Conservation (phyloP, 2,329 filamentous ascomycete genomes). For the Trichophyton schoenleinii region DNA sequence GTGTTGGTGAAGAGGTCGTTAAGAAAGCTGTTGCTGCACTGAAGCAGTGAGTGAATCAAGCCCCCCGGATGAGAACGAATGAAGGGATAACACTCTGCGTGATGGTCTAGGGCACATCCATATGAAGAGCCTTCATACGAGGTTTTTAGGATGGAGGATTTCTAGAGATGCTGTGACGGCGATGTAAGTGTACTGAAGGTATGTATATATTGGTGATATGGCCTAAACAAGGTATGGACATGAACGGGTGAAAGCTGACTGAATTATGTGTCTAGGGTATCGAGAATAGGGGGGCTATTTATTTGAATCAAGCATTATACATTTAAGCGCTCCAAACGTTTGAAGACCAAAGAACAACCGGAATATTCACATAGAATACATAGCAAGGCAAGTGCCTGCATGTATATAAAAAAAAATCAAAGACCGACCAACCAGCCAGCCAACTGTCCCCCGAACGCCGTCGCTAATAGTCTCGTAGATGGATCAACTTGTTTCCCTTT, state of each 20-base stretch:
- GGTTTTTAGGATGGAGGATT: slow-evolving; percentile 33
- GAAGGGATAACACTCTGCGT: background rate
- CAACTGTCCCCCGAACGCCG: background rate
- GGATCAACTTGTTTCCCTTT: background rate
- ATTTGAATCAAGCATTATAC: background rate
- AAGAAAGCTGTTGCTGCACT: slow-evolving; percentile 29
- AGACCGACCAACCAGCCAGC: background rate
- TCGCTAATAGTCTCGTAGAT: background rate
- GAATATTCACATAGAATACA: background rate
- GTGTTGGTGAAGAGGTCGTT: slow-evolving; percentile 29
- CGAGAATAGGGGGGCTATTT: background rate
- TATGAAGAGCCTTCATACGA: slow-evolving; percentile 36
- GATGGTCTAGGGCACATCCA: slow-evolving; percentile 27
- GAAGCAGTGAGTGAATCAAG: background rate
- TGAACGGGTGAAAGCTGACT: no score
- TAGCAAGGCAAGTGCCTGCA: no score
- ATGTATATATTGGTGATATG: background rate
- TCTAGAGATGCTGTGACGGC: slow-evolving; percentile 15
- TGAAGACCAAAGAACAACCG: background rate
- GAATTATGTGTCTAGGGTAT: background rate
- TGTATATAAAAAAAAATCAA: background rate
- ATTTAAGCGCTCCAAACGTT: background rate
- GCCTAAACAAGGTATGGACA: no score
- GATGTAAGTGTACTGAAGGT: no score
- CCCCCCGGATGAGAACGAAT: background rate